Base-by-base conservation (phyloP, 495 filamentous ascomycete species). In the Pyronema domesticum region DNA sequence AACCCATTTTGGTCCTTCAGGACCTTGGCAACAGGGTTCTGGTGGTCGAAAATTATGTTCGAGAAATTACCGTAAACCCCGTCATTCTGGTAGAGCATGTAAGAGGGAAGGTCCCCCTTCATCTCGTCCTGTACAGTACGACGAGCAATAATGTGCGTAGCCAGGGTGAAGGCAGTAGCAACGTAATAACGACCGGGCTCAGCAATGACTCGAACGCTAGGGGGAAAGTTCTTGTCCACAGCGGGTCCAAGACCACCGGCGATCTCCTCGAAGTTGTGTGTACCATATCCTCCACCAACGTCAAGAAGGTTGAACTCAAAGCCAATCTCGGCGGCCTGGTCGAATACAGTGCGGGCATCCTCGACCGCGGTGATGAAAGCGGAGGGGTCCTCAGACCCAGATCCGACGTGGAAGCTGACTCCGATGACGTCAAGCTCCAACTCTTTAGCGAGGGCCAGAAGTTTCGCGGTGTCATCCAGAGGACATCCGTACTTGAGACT, bases 1-100 rank as follows among this genome's bases (percentile, higher is more conserved):
- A 76, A 78, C 58, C 72, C 65, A 59, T 74, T 73, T 19, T 72
- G 75, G 47, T 72, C 74, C 59, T 80, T 80, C 30, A 99, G 70
- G 50, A 96, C 74, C 68, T 81, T 85, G 48, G 89, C 85, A 43
- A 82, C 69, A 0, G 89, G 89, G 62, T 94, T 75, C 72, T 99
- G 93, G 68, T 96, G 93, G 63, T 96, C 93, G 68, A 95, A 99
- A 70, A 99, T 93, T 74, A 95, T 95, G 76, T 84, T 91, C 56
- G 86, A 89, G 69, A 99, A 96, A 69, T 95, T 95, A 55, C 91
- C 89, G 59, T 99, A 99, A 39, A 95, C 79, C 23, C 91, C 91
- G 60, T 96, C 91, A 63, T 96, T 96, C 59, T 96, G 71, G 67
- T 98, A 96, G 30, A 95, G 69, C 89, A 95, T 95, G 74, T 91